Conservation (phyloP, 768 basidiomycete species). For the Pulveroboletus sp. region DNA sequence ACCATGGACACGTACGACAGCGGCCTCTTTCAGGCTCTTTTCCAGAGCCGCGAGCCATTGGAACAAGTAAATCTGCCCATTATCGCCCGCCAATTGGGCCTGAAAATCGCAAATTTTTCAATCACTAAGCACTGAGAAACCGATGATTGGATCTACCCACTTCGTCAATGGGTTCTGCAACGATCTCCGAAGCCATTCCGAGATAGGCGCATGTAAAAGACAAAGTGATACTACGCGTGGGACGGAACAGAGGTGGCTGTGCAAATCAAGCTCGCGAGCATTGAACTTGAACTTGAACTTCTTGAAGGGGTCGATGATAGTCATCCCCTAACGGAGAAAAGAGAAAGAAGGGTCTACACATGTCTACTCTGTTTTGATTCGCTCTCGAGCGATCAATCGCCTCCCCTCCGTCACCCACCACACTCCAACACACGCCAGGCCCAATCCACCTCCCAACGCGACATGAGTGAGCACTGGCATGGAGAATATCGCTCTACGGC, state of each 20-base stretch:
- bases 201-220: conserved; percentile 5
- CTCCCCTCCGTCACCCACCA: conserved; percentile 32
- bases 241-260: no score
- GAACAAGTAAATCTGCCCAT: conserved; percentile 78
- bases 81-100: conserved; percentile 68
- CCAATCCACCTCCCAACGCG: conserved; percentile 23
- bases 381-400: conserved; percentile 16
- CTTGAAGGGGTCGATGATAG: no score
- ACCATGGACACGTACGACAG: conserved; percentile 44
- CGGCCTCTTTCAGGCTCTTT: conserved; percentile 46
- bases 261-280: no score
- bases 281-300: no score
- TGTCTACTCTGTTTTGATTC: conserved; percentile 22
- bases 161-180: conserved; percentile 30
- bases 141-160: conserved; percentile 18
- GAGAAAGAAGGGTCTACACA: no score
- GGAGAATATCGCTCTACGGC: conserved; percentile 21
- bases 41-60: conserved; percentile 76
- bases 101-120: conserved; percentile 27
- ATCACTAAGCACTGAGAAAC: conserved; percentile 5
- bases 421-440: conserved; percentile 22
- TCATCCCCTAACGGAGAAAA: no score
- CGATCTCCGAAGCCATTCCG: conserved; percentile 25
- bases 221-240: no score
- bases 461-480: conserved; percentile 22